Base-by-base conservation (phyloP, 805 yeast genomes). In the Suhomyces pyralidae region DNA sequence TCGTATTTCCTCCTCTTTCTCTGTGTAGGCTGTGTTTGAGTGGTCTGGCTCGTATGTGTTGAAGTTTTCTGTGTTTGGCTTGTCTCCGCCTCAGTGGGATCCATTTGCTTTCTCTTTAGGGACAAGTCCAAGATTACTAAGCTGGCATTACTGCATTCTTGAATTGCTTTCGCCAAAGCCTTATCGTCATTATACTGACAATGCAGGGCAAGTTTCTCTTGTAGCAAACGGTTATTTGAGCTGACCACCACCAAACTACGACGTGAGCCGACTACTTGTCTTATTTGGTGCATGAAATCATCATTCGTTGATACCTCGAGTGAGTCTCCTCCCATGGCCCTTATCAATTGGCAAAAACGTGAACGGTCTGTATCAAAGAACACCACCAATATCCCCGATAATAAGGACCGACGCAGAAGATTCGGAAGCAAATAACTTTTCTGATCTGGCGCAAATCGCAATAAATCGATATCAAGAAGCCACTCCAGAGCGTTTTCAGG, bases 1-100 rank as follows among this genome's bases (percentile, higher is more conserved):
- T 70, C 70, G 36, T 68, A 62, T 47, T 63, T 69, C 38, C 70
- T 59, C 55, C 76, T 58, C 49, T 69, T 70, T 28, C 72, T 55
- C 30, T 40, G 50, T 12, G 50, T 17, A 14, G 38, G 50, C 55
- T 45, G 34, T 40, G 20, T 20, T 15, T 20, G 46, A 5, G 34
- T 42, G n/a, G 20, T 17, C 17, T 17, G 43, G 24, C 24, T 19
- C 1, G 43, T 40, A 5, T 40, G 42, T 38, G 42, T 30, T 30
- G n/a, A 7, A 30, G n/a, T 17, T 15, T 9, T 26, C 28, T 26
- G 40, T 7, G 40, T 12, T 9, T 15, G 40, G 10, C 10, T 36
- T 36, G 12, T n/a, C 10, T 36, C 40, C 8, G 40, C 9, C 20
- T n/a, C 19, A 17, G 12, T 7, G 12, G 20, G 10, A 36, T 36